A percentile compares a stretch with the other conserved stretches of the same genome.
phyloP scores from a whole-genome alignment of 805 yeast genomes.

The Zygoascus biomembranicola region DNA sequence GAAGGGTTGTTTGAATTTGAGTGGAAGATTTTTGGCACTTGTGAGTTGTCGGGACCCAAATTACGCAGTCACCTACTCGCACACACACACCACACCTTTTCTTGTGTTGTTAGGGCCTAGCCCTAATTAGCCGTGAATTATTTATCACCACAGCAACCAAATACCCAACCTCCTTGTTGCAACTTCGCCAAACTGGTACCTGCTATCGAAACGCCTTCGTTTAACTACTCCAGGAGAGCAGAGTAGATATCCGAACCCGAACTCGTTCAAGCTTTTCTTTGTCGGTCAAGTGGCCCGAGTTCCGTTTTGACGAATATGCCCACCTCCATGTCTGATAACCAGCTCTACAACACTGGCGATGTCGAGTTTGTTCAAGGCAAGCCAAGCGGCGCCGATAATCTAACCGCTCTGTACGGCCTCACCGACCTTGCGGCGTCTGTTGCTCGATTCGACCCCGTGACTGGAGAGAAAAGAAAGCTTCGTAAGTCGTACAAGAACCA shows the following conservation, averaged over 20 bases:
- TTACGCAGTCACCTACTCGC: neutral
- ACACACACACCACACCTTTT: no score
- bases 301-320: slow-evolving; percentile 1
- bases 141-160: neutral
- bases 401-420: slow-evolving; percentile 61
- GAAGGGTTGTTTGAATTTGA: neutral
- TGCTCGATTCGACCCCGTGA: slow-evolving; percentile 80
- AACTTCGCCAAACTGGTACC: neutral
- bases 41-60: neutral
- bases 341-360: slow-evolving; percentile 4
- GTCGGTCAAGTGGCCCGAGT: no score
- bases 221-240: no score
- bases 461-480: slow-evolving; percentile 84
- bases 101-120: neutral
- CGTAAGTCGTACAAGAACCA: slow-evolving; percentile 94
- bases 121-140: neutral
- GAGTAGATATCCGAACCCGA: no score
- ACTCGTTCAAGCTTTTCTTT: no score
- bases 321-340: slow-evolving; percentile 3
- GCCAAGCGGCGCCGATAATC: slow-evolving; percentile 58
- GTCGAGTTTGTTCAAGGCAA: slow-evolving; percentile 9
- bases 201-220: neutral
- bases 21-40: neutral
- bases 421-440: slow-evolving; percentile 64
- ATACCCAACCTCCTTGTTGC: neutral